phyloP scores from a whole-genome alignment of 108 stramenopile genomes.

The Chaetoceros muelleri region DNA sequence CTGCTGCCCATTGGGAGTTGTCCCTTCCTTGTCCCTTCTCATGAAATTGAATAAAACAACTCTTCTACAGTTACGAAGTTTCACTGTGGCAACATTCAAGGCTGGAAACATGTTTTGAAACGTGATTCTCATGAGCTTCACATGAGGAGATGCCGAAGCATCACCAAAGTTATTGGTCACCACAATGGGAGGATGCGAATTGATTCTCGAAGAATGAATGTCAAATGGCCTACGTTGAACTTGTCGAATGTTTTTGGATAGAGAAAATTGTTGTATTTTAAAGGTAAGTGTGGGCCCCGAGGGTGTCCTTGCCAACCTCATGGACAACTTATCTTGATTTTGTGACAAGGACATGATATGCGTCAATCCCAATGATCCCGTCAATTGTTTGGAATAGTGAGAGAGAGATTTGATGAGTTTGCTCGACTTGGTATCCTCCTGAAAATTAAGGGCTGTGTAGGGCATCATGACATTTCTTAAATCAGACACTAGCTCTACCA shows the following conservation, averaged over 20 bases:
- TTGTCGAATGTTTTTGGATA: slow-evolving; percentile 71
- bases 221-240: slow-evolving; percentile 85
- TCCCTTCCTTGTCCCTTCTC: slow-evolving; percentile 17
- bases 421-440: slow-evolving; percentile 76
- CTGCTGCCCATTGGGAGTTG: not conserved
- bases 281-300: slow-evolving; percentile 93
- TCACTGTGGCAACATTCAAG: slow-evolving; percentile 91
- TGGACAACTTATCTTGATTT: slow-evolving; percentile 62
- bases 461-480: slow-evolving; percentile 92
- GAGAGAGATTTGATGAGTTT: slow-evolving; percentile 43
- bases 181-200: slow-evolving; percentile 77
- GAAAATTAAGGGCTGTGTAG: slow-evolving; percentile 90
- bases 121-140: slow-evolving; percentile 94
- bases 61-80: slow-evolving; percentile 87
- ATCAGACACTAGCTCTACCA: slow-evolving; percentile 80
- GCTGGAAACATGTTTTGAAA: slow-evolving; percentile 99
- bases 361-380: slow-evolving; percentile 82
- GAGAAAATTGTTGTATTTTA: slow-evolving; percentile 78
- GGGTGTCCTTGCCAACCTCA: slow-evolving; percentile 85
- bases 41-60: slow-evolving; percentile 90
- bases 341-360: slow-evolving; percentile 90
- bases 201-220: slow-evolving; percentile 1
- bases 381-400: slow-evolving; percentile 66
- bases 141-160: slow-evolving; percentile 69
- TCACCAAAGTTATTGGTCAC: slow-evolving; percentile 99